Evolutionary conservation across 441 rosid species (phyloP).

Genomic region (Adansonia rubrostipa): DNA sequence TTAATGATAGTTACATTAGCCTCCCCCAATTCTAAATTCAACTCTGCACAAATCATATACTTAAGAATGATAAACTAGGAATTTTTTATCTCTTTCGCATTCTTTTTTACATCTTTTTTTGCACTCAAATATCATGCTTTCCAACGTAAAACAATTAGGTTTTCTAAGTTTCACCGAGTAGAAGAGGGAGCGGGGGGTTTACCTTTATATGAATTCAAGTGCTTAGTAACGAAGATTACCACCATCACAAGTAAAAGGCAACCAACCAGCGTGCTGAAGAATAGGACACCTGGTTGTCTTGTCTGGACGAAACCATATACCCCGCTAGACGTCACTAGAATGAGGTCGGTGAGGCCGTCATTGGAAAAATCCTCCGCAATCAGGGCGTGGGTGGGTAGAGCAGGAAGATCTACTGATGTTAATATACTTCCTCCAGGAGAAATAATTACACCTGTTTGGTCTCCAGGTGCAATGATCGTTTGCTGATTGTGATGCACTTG

Average conservation of each 20-base stretch:
- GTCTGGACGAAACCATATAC: constrained; percentile 93
- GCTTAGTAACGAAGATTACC: constrained; percentile 82
- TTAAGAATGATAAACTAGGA: too few species aligned
- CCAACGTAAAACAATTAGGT: background rate
- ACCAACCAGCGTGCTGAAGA: constrained; percentile 96
- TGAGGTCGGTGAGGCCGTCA: constrained; percentile 89
- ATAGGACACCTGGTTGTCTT: constrained; percentile 96
- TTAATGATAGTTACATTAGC: too few species aligned
- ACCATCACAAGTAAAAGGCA: constrained; percentile 94
- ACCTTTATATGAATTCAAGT: constrained; percentile 77
- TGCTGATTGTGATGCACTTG: constrained; percentile 77
- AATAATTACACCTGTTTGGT: constrained; percentile 79
- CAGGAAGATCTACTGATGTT: constrained; percentile 77
- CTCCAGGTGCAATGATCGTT: constrained; percentile 96
- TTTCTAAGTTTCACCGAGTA: constrained; percentile 35
- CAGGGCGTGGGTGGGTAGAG: constrained; percentile 88
- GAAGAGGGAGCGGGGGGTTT: constrained; percentile 77
- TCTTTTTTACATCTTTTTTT: background rate
- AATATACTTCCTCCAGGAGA: constrained; percentile 86
- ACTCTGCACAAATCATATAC: too few species aligned
- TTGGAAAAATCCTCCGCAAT: constrained; percentile 85
- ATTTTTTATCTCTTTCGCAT: background rate
- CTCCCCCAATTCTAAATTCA: too few species aligned
- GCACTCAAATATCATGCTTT: background rate
- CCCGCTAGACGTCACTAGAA: constrained; percentile 85